Percentiles rank a stretch among this genome's conserved stretches.
phyloP scores from a whole-genome alignment of 352 stramenopile genomes.

The Pythium plurisporium region DNA sequence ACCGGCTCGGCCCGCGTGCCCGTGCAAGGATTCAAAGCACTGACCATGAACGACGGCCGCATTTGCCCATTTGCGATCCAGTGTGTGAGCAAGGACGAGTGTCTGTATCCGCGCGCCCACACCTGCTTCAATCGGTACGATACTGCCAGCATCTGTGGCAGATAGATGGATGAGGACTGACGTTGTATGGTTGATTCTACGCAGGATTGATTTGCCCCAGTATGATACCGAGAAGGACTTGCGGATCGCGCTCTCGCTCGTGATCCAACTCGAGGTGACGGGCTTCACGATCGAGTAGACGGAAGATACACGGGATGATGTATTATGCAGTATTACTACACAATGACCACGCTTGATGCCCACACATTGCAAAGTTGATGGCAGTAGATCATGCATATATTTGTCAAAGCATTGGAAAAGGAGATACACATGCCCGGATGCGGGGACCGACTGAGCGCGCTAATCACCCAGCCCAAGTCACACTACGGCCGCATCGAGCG shows the following conservation, averaged over 20 bases:
- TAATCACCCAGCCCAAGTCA: background rate
- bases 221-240: constrained; percentile 77
- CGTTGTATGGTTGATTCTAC: constrained; percentile 59
- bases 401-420: constrained; percentile 19
- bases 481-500: constrained; percentile 12
- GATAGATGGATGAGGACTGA: background rate
- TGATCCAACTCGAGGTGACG: constrained; percentile 86
- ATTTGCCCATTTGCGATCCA: constrained; percentile 87
- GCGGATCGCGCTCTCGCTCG: constrained; percentile 70
- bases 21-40: constrained; percentile 82
- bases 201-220: constrained; percentile 72
- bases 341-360: background rate
- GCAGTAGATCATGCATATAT: constrained; percentile 19
- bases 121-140: constrained; percentile 85
- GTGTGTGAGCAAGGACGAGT: constrained; percentile 75
- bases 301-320: background rate
- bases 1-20: constrained; percentile 95
- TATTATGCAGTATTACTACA: constrained; percentile 2
- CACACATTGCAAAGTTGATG: background rate
- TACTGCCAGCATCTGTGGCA: background rate
- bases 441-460: background rate
- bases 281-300: constrained; percentile 81
- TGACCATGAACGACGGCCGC: constrained; percentile 86
- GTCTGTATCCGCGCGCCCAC: constrained; percentile 77
- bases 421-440: constrained; percentile 16